phyloP scores from a whole-genome alignment of 1,284 basidiomycete species.

The Leccinum subfulvum region DNA sequence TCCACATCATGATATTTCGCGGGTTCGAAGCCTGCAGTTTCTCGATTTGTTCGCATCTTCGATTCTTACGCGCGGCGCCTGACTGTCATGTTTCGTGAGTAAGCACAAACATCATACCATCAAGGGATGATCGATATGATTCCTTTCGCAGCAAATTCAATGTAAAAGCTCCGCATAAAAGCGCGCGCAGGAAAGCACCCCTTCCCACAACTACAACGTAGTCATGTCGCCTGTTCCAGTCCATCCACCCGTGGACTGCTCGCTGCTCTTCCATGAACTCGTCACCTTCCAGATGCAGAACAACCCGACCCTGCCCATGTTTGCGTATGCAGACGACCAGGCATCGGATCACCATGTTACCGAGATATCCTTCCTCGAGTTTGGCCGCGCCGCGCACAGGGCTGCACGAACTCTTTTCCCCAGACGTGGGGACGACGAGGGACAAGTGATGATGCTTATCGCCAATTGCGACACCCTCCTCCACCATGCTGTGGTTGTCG shows the following conservation, averaged over 20 bases:
- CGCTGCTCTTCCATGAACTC: slow-evolving; percentile 14
- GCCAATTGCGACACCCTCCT: slow-evolving; percentile 31
- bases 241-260: slow-evolving; percentile 8
- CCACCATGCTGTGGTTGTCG: slow-evolving; percentile 27
- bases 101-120: background rate
- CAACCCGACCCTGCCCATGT: slow-evolving; percentile 20
- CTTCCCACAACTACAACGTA: background rate
- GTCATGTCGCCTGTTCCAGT: slow-evolving; percentile 2
- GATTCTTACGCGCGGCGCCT: background rate
- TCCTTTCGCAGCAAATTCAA: background rate
- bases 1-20: background rate
- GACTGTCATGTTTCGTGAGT: background rate
- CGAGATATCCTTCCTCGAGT: slow-evolving; percentile 25
- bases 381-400: slow-evolving; percentile 31
- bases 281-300: slow-evolving; percentile 22
- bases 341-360: slow-evolving; percentile 6
- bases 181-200: no score
- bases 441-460: slow-evolving; percentile 29
- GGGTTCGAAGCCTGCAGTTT: background rate
- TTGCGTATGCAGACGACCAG: slow-evolving; percentile 15
- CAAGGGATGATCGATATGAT: background rate
- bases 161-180: slow-evolving; percentile 1
- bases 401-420: slow-evolving; percentile 20
- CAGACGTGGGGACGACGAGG: slow-evolving; percentile 13
- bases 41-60: background rate